Conservation (phyloP, 805 yeast species). For the Spathaspora gorwiae region DNA sequence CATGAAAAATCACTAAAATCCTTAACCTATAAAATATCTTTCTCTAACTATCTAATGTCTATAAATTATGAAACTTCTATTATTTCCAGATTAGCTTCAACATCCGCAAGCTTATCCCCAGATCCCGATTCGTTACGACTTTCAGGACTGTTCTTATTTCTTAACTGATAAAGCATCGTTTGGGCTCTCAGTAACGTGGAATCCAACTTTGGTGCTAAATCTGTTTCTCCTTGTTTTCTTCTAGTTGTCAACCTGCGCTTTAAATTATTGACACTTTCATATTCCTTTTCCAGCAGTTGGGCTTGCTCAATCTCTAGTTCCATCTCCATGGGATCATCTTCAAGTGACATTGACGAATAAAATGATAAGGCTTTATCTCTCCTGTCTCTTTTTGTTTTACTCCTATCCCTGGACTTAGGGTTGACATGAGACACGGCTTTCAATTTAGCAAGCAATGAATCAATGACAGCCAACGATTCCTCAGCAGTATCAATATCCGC, state of each 20-base stretch:
- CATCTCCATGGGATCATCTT: slow-evolving; percentile 1
- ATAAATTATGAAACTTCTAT: background rate
- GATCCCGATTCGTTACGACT: background rate
- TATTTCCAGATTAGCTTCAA: background rate
- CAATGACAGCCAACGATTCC: slow-evolving; percentile 25
- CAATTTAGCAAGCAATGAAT: slow-evolving; percentile 26
- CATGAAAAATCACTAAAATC: background rate
- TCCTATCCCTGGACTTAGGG: slow-evolving; percentile 11
- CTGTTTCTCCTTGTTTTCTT: slow-evolving; percentile 10
- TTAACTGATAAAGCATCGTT: slow-evolving; percentile 33
- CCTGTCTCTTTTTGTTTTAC: slow-evolving; percentile 16
- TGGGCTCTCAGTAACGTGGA: slow-evolving; percentile 34
- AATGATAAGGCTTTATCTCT: slow-evolving; percentile 32
- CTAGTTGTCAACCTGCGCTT: slow-evolving; percentile 36
- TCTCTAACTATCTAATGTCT: background rate
- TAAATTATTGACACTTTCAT: slow-evolving; percentile 36
- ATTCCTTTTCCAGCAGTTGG: slow-evolving; percentile 9
- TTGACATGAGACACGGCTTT: slow-evolving; percentile 24
- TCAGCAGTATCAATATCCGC: slow-evolving; percentile 10
- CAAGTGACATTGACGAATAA: slow-evolving; percentile 25
- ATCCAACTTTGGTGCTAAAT: slow-evolving; percentile 15
- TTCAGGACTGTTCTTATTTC: slow-evolving; percentile 13
- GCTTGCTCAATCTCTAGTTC: slow-evolving; percentile 8
- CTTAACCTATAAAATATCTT: background rate
- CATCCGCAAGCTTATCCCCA: background rate